Evolutionary conservation across 768 basidiomycete species (phyloP).

Genomic region (Boletus fagicola): DNA sequence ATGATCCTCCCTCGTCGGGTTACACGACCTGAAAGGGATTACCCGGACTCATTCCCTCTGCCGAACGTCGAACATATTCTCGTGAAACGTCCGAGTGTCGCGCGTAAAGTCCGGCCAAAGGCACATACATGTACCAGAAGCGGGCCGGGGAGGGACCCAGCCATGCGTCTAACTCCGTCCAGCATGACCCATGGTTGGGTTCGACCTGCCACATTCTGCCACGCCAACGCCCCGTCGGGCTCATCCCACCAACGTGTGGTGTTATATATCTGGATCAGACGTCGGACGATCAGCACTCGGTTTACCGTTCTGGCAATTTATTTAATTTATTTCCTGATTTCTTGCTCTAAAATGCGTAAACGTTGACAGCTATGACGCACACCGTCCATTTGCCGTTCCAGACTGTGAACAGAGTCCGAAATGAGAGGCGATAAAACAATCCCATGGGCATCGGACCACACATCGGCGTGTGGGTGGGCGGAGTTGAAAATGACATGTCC

Average conservation of each 20-base stretch:
- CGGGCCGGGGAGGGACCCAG: neutral
- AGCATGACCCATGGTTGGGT: neutral
- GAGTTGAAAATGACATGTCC: conserved; percentile 3
- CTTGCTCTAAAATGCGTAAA: neutral
- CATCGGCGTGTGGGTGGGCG: neutral
- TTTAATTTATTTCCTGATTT: neutral
- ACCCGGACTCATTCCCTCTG: conserved; percentile 1
- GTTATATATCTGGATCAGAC: conserved; percentile 21
- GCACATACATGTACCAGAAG: neutral
- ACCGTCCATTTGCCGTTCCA: neutral
- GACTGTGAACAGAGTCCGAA: conserved; percentile 18
- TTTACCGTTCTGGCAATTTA: conserved; percentile 5
- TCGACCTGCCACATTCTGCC: neutral
- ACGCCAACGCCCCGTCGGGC: neutral
- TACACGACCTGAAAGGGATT: conserved; percentile 12
- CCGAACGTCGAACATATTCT: neutral
- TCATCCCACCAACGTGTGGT: neutral
- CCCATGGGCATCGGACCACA: neutral
- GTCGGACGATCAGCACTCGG: conserved; percentile 13
- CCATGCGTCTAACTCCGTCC: conserved; percentile 1
- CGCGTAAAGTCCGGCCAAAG: conserved; percentile 4
- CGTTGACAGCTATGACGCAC: neutral
- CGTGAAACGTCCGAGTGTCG: conserved; percentile 29
- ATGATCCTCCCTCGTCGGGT: neutral
- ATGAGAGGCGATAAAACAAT: conserved; percentile 8